phyloP scores from a whole-genome alignment of 140 eudicot genomes.

The Erigeron philadelphicus region DNA sequence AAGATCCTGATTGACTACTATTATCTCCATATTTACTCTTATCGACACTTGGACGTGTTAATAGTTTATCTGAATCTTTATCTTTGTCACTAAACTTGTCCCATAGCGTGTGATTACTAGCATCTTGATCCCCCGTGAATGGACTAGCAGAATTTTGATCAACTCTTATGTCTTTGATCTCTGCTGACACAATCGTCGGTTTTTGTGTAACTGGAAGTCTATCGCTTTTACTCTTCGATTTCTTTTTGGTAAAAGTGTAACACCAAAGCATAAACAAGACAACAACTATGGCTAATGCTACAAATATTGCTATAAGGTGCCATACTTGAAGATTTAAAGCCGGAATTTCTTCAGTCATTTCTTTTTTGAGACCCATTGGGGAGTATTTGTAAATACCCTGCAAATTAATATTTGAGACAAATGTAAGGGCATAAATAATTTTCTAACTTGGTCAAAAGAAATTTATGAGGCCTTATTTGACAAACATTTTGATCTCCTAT shows the following conservation, averaged over 20 bases:
- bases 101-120: slow-evolving; percentile 30
- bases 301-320: slow-evolving; percentile 61
- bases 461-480: not conserved
- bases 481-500: slow-evolving; percentile 12
- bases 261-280: slow-evolving; percentile 53
- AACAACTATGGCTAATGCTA: slow-evolving; percentile 48
- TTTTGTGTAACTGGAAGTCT: slow-evolving; percentile 49
- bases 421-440: not conserved
- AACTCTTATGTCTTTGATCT: slow-evolving; percentile 67
- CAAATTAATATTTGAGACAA: slow-evolving; percentile 16
- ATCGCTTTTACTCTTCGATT: slow-evolving; percentile 38
- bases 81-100: slow-evolving; percentile 58
- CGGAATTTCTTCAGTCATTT: slow-evolving; percentile 48
- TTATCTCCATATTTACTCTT: slow-evolving; percentile 43
- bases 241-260: slow-evolving; percentile 51
- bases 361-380: slow-evolving; percentile 52
- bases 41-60: slow-evolving; percentile 45
- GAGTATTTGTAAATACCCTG: slow-evolving; percentile 32
- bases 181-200: slow-evolving; percentile 55
- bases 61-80: slow-evolving; percentile 58
- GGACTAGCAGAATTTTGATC: slow-evolving; percentile 55
- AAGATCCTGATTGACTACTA: slow-evolving; percentile 53
- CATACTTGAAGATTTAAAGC: slow-evolving; percentile 67
- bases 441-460: slow-evolving; percentile 13
- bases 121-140: slow-evolving; percentile 32